Conservation (phyloP, 306 rosid species). For the Cucumis cinereus region DNA sequence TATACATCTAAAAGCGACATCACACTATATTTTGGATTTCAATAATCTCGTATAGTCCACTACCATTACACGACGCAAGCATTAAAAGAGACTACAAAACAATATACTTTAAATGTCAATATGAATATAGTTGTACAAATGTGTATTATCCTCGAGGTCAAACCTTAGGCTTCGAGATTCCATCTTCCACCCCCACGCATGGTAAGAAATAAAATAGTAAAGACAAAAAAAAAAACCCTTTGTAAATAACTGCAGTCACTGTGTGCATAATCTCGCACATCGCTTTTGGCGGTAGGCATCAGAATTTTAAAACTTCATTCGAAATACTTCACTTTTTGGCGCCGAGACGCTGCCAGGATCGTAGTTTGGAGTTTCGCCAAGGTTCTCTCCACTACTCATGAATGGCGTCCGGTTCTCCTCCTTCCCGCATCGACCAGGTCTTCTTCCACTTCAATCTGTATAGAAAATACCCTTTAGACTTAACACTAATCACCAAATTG, state of each 20-base stretch:
- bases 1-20: too few species aligned
- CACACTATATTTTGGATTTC: too few species aligned
- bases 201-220: too few species aligned
- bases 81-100: too few species aligned
- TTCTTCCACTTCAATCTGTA: neutral
- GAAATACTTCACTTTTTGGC: neutral
- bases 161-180: too few species aligned
- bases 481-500: neutral
- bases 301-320: neutral
- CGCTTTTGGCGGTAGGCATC: neutral
- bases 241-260: neutral
- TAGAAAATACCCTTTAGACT: conserved; percentile 13
- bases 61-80: accelerated
- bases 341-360: neutral
- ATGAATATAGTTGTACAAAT: too few species aligned
- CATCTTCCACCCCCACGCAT: too few species aligned
- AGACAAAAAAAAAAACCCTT: too few species aligned
- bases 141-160: too few species aligned
- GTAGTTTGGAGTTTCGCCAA: conserved; percentile 7
- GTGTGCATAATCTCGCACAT: neutral
- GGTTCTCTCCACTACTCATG: conserved; percentile 1
- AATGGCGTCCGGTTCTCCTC: conserved; percentile 69
- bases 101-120: too few species aligned
- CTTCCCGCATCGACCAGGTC: conserved; percentile 70
- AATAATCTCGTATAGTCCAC: too few species aligned